Base-by-base conservation (phyloP, 139 green algal species). In the Tetraselmis chui region DNA sequence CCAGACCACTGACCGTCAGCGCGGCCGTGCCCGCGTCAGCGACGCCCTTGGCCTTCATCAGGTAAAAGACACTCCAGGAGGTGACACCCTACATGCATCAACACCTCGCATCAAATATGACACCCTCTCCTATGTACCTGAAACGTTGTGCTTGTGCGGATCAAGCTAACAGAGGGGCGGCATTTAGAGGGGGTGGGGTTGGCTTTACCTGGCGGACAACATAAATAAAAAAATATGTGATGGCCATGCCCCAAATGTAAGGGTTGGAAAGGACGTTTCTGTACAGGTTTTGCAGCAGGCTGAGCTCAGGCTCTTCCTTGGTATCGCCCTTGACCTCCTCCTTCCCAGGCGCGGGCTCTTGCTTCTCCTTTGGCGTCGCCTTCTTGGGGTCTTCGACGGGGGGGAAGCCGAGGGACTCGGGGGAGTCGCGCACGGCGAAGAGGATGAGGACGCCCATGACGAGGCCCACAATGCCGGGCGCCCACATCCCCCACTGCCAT, bases 171-270 rank as follows among this genome's bases (percentile, higher is more conserved):
- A n/a, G n/a, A n/a, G n/a, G n/a, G n/a, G n/a, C n/a, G n/a, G n/a
- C n/a, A n/a, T n/a, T n/a, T n/a, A n/a, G n/a, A n/a, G n/a, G n/a
- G n/a, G n/a, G n/a, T n/a, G n/a, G n/a, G n/a, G n/a, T n/a, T n/a
- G n/a, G n/a, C n/a, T n/a, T 76, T 80, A 89, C 89, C 87, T 98
- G 95, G 30, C 96, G 86, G 59, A 98, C 92, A n/a, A 98, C 87
- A 89, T 98, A 97, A 76, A 98, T 89, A 87, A 96, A 97, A 86
- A 98, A 98, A 86, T 98, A 98, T 30, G 93, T 96, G 67, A 87
- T 87, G 32, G 84, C 80, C 75, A 87, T 85, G 22, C 86, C 94
- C 91, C 96, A 98, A 81, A 98, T 97, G 89, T 91, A 98, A 1
- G 93, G 93, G 88, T 98, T 98, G 76, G 92, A 88, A 26, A 91